Conservation (phyloP, 2,329 filamentous ascomycete genomes). For the Pestalotiopsis sp. region DNA sequence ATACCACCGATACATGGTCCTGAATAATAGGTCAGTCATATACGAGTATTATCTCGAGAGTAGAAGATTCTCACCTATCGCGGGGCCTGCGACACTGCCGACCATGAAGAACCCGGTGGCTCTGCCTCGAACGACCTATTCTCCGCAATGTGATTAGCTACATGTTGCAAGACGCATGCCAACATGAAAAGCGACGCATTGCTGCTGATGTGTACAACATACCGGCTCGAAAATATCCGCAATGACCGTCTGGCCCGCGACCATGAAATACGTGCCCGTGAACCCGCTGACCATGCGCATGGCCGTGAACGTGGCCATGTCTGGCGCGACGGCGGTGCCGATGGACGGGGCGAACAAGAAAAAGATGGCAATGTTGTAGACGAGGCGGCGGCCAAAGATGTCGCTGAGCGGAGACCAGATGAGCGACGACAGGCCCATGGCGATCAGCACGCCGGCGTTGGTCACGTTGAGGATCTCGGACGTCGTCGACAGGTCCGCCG, state of each 20-base stretch:
- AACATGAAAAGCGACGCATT: neutral
- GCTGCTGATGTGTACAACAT: neutral
- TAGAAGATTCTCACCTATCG: slow-evolving; percentile 32
- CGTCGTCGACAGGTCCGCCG: slow-evolving; percentile 7
- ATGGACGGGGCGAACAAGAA: slow-evolving; percentile 31
- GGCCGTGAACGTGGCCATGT: slow-evolving; percentile 34
- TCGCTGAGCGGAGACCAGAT: slow-evolving; percentile 34
- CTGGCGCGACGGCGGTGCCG: slow-evolving; percentile 30
- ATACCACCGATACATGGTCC: slow-evolving; percentile 31
- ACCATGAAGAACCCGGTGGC: slow-evolving; percentile 43
- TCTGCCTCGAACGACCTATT: slow-evolving; percentile 11
- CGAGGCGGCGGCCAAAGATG: slow-evolving; percentile 28
- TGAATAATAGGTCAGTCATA: neutral
- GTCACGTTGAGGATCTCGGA: slow-evolving; percentile 33
- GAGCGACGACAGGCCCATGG: slow-evolving; percentile 37
- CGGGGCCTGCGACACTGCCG: slow-evolving; percentile 41
- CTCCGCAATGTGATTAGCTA: neutral
- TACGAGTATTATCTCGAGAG: neutral
- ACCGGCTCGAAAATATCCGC: slow-evolving; percentile 39
- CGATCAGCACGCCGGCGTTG: slow-evolving; percentile 36
- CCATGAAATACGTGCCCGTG: slow-evolving; percentile 38
- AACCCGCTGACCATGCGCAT: slow-evolving; percentile 35
- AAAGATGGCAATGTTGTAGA: slow-evolving; percentile 34
- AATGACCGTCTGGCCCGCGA: slow-evolving; percentile 36
- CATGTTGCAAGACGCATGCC: neutral